Evolutionary conservation across 805 yeast genomes (phyloP).

Genomic region (Hermanozyma aechmeae): DNA sequence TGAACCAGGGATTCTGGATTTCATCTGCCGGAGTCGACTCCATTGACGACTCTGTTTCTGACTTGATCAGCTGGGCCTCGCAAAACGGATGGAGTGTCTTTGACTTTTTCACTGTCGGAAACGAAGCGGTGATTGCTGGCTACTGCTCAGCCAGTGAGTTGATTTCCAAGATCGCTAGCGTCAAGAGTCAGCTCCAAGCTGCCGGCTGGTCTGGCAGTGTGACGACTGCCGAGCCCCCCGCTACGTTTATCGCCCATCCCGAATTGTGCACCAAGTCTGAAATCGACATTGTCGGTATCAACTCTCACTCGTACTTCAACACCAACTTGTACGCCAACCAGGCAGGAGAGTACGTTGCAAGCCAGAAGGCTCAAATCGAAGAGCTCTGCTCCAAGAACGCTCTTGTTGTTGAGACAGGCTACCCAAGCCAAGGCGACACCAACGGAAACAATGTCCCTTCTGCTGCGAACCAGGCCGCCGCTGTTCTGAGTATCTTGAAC

Average conservation of each 20-base stretch:
- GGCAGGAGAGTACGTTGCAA: constrained; percentile 63
- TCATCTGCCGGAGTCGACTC: constrained; percentile 55
- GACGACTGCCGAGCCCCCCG: constrained; percentile 90
- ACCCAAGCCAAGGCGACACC: constrained; percentile 64
- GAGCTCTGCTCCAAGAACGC: constrained; percentile 49
- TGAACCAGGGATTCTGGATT: constrained; percentile 89
- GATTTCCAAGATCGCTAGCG: constrained; percentile 52
- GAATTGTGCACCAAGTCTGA: constrained; percentile 58
- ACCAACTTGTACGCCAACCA: constrained; percentile 46
- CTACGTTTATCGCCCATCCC: constrained; percentile 52
- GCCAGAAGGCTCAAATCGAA: constrained; percentile 50
- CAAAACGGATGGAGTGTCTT: constrained; percentile 64
- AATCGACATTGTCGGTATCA: constrained; percentile 78
- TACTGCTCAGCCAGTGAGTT: constrained; percentile 56
- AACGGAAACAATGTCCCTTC: constrained; percentile 73
- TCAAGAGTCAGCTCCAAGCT: constrained; percentile 43
- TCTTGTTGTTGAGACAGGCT: constrained; percentile 78
- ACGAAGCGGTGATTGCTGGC: constrained; percentile 70
- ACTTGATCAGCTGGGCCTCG: constrained; percentile 38
- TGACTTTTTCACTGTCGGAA: constrained; percentile 74
- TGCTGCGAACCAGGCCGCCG: constrained; percentile 58
- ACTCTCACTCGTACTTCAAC: constrained; percentile 83
- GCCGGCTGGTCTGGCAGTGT: constrained; percentile 75
- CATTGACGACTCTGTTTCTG: constrained; percentile 49
- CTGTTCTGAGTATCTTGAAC: constrained; percentile 54